Base-by-base conservation (phyloP, 2,329 filamentous ascomycete genomes). In the Claviceps purpurea region DNA sequence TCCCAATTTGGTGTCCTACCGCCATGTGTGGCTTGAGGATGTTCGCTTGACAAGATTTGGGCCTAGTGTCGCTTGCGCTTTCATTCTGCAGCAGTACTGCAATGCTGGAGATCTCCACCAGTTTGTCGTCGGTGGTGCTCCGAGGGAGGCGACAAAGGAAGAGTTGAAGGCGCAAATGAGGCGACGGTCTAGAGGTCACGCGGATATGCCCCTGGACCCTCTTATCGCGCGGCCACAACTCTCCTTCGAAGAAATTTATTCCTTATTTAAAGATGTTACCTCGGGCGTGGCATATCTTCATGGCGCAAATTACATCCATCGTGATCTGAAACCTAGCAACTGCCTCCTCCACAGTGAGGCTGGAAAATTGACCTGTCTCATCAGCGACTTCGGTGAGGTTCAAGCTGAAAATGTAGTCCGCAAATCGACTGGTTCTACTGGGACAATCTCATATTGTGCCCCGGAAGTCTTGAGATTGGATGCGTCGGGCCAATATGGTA, bases 321-420 rank as follows among this genome's bases (percentile, higher is more conserved):
- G 93, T 52, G 93, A 98, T 65, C 74, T 98, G 26, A 98, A 98
- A 66, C 93, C 93, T 2, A 93, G 86, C 65, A 98, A 98, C 61
- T 98, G 94, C 61, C 75, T 98, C 3, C 71, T 98, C 1, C 90
- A 97, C 62, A 78, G 78, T 37, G 85, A 84, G 55, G 85, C 83
- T 24, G 77, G 77, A 47, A 83, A 82, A 42, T 72, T 89, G 11
- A 79, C 78, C 50, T 95, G 95, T 47, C 73, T 98, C 16, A 95
- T 98, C 52, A 97, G 91, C 65, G 93, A 98, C 65, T 98, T 98
- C 70, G 93, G 94, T 42, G 93, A 98, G 66, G 91, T 97, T 0
- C 94, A 98, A 64, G 78, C 83, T 2, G 87, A 90, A 58, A 85
- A 91, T 61, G 79, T 80, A 0, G 80, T 82, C 16, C 82, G 93